phyloP scores from a whole-genome alignment of 495 filamentous ascomycete genomes.

The Ramalina peruviana region DNA sequence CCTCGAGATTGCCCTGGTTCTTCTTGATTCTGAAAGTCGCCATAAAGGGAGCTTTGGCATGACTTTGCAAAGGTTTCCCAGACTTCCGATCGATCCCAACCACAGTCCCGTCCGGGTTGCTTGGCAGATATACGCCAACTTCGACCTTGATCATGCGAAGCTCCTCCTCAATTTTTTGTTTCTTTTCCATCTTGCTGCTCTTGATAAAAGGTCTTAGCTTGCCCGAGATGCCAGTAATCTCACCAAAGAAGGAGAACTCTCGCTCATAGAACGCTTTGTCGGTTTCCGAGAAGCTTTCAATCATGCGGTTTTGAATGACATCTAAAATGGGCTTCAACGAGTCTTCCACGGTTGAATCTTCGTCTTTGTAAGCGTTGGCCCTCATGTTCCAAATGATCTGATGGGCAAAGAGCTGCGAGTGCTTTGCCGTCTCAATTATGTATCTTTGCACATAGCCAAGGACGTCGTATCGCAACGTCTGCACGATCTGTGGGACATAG shows the following conservation, averaged over 20 bases:
- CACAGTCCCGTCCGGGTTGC: conserved; percentile 91
- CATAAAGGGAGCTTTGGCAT: conserved; percentile 98
- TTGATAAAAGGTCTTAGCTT: conserved; percentile 92
- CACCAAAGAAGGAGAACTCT: conserved; percentile 95
- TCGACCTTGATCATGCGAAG: conserved; percentile 92
- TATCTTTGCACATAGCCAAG: conserved; percentile 93
- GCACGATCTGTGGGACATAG: conserved; percentile 95
- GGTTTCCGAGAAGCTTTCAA: conserved; percentile 60
- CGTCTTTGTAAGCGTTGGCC: conserved; percentile 94
- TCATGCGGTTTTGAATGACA: conserved; percentile 70
- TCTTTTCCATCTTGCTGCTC: conserved; percentile 88
- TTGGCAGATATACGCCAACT: conserved; percentile 91
- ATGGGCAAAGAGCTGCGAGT: conserved; percentile 93
- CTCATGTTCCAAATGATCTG: conserved; percentile 99
- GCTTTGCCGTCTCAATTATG: conserved; percentile 88
- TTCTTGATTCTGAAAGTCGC: conserved; percentile 95
- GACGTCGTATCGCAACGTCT: conserved; percentile 87
- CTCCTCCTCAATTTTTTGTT: conserved; percentile 97
- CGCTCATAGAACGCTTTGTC: conserved; percentile 84
- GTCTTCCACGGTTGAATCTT: conserved; percentile 81
- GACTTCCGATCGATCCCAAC: conserved; percentile 96
- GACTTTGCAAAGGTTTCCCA: conserved; percentile 90
- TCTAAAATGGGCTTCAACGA: conserved; percentile 86
- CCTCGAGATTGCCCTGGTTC: conserved; percentile 34
- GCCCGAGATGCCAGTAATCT: conserved; percentile 88